Percentiles rank a stretch among this genome's conserved stretches.
phyloP scores from a whole-genome alignment of 2,329 filamentous ascomycete species.

The Alternaria ethzedia region DNA sequence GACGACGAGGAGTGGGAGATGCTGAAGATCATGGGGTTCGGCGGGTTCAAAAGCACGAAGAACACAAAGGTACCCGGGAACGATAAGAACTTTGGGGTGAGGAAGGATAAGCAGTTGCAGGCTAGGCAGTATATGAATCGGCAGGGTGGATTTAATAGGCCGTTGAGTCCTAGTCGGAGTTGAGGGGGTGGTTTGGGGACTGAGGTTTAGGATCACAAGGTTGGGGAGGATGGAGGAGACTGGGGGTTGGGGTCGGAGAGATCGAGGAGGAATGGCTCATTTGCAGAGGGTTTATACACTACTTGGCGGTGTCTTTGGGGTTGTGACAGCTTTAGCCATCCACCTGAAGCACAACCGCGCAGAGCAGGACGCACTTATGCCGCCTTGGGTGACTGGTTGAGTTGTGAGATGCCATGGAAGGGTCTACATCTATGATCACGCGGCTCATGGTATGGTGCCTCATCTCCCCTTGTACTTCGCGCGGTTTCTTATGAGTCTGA shows the following conservation, averaged over 20 bases:
- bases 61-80: constrained; percentile 89
- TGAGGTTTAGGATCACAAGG: neutral
- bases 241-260: no score
- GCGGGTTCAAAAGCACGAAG: constrained; percentile 84
- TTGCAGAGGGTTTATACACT: no score
- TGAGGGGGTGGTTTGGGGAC: constrained; percentile 8
- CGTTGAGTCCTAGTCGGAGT: constrained; percentile 60
- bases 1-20: constrained; percentile 75
- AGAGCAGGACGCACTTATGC: neutral
- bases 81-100: constrained; percentile 74
- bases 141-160: constrained; percentile 80
- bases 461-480: no score
- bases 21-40: constrained; percentile 89
- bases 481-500: no score
- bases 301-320: no score
- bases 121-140: constrained; percentile 98
- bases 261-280: no score
- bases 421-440: neutral
- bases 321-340: neutral
- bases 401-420: neutral
- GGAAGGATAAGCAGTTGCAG: constrained; percentile 92
- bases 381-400: no score
- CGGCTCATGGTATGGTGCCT: no score
- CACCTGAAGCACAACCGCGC: neutral
- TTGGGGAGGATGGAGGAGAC: no score